phyloP scores from a whole-genome alignment of 2,329 filamentous ascomycete genomes.

The Neofusicoccum kwambonambiense region DNA sequence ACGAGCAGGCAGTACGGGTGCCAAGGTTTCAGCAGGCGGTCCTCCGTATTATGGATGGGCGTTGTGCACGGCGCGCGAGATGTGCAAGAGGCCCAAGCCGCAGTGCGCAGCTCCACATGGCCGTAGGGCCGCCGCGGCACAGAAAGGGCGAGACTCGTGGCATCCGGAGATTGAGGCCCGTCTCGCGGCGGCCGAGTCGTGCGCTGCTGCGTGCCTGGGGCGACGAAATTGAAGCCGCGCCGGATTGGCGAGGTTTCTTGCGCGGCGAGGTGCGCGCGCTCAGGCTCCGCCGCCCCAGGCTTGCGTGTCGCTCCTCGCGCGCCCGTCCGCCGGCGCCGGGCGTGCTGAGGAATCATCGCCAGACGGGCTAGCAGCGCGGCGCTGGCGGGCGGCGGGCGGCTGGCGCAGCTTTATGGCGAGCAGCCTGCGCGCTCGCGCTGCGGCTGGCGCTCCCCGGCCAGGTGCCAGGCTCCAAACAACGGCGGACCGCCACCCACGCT shows the following conservation, averaged over 20 bases:
- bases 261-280: no score
- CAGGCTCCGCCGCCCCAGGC: neutral
- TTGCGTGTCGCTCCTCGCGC: neutral
- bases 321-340: neutral
- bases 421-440: neutral
- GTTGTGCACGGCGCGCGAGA: neutral
- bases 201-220: neutral
- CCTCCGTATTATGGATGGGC: neutral
- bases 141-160: conserved; percentile 13
- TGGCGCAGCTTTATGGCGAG: neutral
- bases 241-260: neutral
- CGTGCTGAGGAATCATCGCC: neutral
- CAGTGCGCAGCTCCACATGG: neutral
- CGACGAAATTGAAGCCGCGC: conserved; percentile 1
- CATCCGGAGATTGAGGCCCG: conserved; percentile 11
- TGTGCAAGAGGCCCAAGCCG: neutral
- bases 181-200: conserved; percentile 1
- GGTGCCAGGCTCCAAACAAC: neutral
- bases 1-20: neutral
- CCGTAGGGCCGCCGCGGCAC: neutral
- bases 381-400: neutral
- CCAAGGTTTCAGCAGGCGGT: conserved; percentile 15
- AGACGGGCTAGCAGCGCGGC: neutral
- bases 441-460: neutral
- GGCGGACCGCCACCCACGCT: neutral